Base-by-base conservation (phyloP, 164 flowering plant genomes). In the Buxus sempervirens region DNA sequence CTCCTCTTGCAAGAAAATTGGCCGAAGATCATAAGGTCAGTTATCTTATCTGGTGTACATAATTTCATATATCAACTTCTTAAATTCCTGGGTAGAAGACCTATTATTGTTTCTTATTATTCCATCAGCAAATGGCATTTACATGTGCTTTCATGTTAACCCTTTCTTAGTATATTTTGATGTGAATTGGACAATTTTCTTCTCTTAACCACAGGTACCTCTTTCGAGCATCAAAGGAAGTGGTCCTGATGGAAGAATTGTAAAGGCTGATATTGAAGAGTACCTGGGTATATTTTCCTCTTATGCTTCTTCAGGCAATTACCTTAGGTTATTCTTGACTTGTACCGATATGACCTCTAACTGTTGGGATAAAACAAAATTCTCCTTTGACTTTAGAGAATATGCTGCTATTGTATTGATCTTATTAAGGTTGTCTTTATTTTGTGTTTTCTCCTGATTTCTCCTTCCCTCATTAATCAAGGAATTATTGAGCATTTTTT, bases 261-360 rank as follows among this genome's bases (percentile, higher is more conserved):
- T 95, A 65, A 95, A 92, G 83, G 98, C 96, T 66, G 99, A 95
- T 75, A 81, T 95, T 78, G 99, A 95, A 75, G 97, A 92, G 63
- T 95, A 85, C 82, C 80, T 95, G 79, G 97, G 98, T 90, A 88
- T 24, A 24, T 54, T 14, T 57, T 59, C n/a, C 32, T 21, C 19
- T 25, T 60, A 61, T 58, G 65, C 41, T 9, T 53, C 27, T 68
- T n/a, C 19, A 66, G 20, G 8, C 22, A 28, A 25, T 61, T 36
- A 10, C 63, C 56, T 5, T 25, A 25, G 32, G 16, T 23, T 54
- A 51, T 53, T 54, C 41, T 45, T 49, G 36, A 14, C 18, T 48
- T 28, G 25, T 45, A 45, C 28, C 27, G 10, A 36, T 27, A 27
- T 53, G 27, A 24, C 54, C 60, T 18, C 5, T 18, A 6, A 13